Evolutionary conservation across 768 basidiomycete species (phyloP).

Genomic region (Panus rudis): DNA sequence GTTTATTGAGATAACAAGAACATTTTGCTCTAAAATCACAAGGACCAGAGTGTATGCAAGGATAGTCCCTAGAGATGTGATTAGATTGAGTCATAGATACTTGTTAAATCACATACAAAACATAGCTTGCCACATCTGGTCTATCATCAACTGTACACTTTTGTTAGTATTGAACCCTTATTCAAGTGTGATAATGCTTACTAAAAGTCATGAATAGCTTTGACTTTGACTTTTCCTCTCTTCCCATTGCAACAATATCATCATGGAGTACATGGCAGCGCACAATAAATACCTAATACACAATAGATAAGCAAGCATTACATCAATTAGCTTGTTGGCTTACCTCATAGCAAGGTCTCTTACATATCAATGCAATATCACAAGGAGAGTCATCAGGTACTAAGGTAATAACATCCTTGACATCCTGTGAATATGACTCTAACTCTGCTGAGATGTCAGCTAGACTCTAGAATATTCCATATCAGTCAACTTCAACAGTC

Average conservation of each 20-base stretch:
- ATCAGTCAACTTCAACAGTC: neutral
- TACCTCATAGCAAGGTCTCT: slow-evolving; percentile 5
- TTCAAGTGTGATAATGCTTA: neutral
- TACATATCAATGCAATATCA: neutral
- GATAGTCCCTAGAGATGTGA: neutral
- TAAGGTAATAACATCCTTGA: neutral
- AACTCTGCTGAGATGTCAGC: neutral
- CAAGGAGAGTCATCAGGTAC: slow-evolving; percentile 7
- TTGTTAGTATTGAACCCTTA: neutral
- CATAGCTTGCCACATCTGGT: too few species aligned
- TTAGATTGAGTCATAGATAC: neutral
- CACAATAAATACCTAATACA: slow-evolving; percentile 13
- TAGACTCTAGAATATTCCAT: neutral
- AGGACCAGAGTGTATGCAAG: slow-evolving; percentile 30
- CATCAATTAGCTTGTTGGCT: neutral
- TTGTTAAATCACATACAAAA: neutral
- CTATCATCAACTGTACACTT: neutral
- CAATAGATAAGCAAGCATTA: neutral
- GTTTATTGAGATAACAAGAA: slow-evolving; percentile 29
- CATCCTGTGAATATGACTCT: neutral
- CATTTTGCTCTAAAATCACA: slow-evolving; percentile 36
- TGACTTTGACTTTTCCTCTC: neutral
- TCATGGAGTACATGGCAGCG: slow-evolving; percentile 9
- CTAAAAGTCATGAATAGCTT: neutral
- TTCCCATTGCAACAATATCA: neutral